Evolutionary conservation across 345 rosid genomes (phyloP).

Genomic region (Syzygium aqueum): DNA sequence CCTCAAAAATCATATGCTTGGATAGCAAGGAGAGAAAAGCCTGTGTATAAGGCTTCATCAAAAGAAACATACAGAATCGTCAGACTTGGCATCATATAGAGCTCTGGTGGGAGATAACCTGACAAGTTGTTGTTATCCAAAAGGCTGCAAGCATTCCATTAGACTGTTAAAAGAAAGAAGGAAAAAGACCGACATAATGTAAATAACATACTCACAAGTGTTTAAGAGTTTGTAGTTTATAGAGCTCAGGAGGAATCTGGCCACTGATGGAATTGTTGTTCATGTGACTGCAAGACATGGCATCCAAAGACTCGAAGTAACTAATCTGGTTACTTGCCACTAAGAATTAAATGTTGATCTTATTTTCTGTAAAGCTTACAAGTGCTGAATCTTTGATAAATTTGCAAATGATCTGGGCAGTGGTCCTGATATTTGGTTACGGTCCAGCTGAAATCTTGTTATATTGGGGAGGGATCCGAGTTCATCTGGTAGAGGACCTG

Average conservation of each 20-base stretch:
- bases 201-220: slow-evolving; percentile 68
- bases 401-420: slow-evolving; percentile 72
- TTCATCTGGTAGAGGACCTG: slow-evolving; percentile 76
- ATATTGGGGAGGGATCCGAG: slow-evolving; percentile 79
- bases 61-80: slow-evolving; percentile 58
- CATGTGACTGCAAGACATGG: slow-evolving; percentile 73
- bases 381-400: slow-evolving; percentile 63
- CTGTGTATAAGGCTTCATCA: neutral
- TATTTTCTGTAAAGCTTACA: slow-evolving; percentile 42
- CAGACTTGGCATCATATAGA: slow-evolving; percentile 48
- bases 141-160: slow-evolving; percentile 45
- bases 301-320: neutral
- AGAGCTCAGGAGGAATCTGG: slow-evolving; percentile 75
- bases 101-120: slow-evolving; percentile 75
- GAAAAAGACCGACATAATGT: neutral
- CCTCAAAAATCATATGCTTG: neutral
- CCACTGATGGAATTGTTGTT: slow-evolving; percentile 94
- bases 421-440: slow-evolving; percentile 69
- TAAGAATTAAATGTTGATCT: neutral
- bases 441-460: slow-evolving; percentile 80
- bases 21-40: neutral
- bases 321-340: neutral
- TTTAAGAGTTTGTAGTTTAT: slow-evolving; percentile 54
- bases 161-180: neutral
- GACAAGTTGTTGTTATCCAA: slow-evolving; percentile 89